These are phyloP conservation scores for Talaromyces sp. DNA, from an alignment of 2,329 filamentous ascomycete genomes.

Conservation along the genomic window DNA sequence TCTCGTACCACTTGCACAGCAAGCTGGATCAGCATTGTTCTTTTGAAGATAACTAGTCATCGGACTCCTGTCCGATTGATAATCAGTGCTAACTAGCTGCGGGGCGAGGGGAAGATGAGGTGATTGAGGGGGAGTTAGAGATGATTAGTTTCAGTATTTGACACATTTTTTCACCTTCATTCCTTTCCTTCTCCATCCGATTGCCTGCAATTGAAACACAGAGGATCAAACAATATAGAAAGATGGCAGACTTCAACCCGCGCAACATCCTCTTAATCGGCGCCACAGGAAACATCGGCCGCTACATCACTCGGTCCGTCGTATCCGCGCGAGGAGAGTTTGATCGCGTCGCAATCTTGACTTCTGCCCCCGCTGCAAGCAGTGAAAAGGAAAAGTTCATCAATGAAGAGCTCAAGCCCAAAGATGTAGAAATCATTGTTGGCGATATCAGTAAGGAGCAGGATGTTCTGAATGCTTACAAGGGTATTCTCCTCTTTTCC, in stretches of 20 bases:
- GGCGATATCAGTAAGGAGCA: constrained; percentile 53
- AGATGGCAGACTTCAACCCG: constrained; percentile 21
- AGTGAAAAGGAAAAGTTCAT: constrained; percentile 48
- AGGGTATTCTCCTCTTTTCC: constrained; percentile 32
- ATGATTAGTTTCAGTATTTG: not conserved
- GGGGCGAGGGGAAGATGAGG: constrained; percentile 2
- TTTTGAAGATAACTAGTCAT: too few relatives aligned
- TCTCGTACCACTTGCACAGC: not conserved
- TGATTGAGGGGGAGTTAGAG: not conserved
- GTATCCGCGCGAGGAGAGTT: constrained; percentile 47
- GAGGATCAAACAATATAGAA: not conserved
- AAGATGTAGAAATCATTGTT: constrained; percentile 52
- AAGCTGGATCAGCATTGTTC: not conserved
- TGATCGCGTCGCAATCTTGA: constrained; percentile 54
- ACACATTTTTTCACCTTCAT: not conserved
- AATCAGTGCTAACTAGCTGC: not conserved
- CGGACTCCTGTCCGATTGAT: not conserved
- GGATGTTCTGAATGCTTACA: constrained; percentile 56
- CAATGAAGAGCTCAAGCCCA: constrained; percentile 39
- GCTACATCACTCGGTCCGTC: constrained; percentile 51
- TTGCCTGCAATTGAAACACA: not conserved
- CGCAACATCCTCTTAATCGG: constrained; percentile 52
- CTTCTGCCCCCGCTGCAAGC: constrained; percentile 50
- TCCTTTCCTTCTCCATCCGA: not conserved
- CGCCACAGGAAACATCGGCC: constrained; percentile 52